Evolutionary conservation across 139 green algal species (phyloP).

Genomic region (Micromonas pusilla): DNA sequence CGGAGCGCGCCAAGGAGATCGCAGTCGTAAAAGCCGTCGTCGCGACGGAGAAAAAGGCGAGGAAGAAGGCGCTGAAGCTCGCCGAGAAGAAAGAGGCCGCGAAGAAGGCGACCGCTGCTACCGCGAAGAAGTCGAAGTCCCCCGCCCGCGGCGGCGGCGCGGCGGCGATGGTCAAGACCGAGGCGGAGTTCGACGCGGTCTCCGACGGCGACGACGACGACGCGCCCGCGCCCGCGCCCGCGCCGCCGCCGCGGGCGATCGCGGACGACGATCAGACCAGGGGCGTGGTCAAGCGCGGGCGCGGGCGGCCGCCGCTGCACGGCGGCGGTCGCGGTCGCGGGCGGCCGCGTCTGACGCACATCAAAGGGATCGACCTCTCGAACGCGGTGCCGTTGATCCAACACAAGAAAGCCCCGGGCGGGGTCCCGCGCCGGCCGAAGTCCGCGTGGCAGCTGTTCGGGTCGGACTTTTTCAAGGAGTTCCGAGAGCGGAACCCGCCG

Average conservation of each 20-base stretch:
- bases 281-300: too few species aligned
- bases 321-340: too few species aligned
- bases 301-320: not conserved
- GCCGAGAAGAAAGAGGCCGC: not conserved
- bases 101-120: not conserved
- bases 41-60: not conserved
- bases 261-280: too few species aligned
- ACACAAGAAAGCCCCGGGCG: not conserved
- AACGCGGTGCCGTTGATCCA: not conserved
- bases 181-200: not conserved
- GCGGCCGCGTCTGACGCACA: not conserved
- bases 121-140: too few species aligned
- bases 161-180: not conserved
- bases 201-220: too few species aligned
- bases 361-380: not conserved
- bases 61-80: not conserved
- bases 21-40: not conserved
- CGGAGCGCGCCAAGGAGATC: not conserved
- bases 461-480: constrained; percentile 2
- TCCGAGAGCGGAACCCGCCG: not conserved
- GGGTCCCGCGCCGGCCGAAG: not conserved
- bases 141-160: too few species aligned
- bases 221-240: too few species aligned
- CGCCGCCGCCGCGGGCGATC: too few species aligned
- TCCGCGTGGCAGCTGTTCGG: constrained; percentile 18